Conservation (phyloP, 2,329 filamentous ascomycete species). For the Myriangium duriaei region DNA sequence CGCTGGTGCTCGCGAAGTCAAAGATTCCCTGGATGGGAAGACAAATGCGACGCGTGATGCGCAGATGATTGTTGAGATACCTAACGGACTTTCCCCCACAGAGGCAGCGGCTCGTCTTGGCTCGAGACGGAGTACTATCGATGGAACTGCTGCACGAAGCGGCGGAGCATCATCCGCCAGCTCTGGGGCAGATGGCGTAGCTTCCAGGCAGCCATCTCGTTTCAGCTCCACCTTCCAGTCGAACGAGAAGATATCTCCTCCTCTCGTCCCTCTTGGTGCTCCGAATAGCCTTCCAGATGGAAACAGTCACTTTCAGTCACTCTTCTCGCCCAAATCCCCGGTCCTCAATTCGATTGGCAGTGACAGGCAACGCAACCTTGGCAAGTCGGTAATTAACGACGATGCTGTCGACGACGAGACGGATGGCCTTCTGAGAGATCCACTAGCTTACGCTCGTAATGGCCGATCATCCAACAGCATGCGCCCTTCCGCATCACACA, state of each 20-base stretch:
- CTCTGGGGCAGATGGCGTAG: constrained; percentile 30
- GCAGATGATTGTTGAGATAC: constrained; percentile 46
- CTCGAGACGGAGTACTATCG: constrained; percentile 41
- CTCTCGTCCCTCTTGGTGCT: constrained; percentile 35
- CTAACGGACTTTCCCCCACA: constrained; percentile 21
- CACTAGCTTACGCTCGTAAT: constrained; percentile 62
- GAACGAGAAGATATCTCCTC: constrained; percentile 49
- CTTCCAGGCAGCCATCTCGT: constrained; percentile 41
- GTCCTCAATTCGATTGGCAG: constrained; percentile 58
- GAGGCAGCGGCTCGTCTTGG: constrained; percentile 14
- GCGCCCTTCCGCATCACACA: constrained; percentile 52
- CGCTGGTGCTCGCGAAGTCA: constrained; percentile 47
- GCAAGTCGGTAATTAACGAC: constrained; percentile 61
- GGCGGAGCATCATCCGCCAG: constrained; percentile 31
- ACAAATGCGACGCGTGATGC: constrained; percentile 48
- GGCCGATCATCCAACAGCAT: constrained; percentile 37
- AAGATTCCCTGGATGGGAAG: constrained; percentile 48
- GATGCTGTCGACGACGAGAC: constrained; percentile 60
- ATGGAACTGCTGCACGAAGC: constrained; percentile 32
- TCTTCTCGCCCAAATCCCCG: constrained; percentile 63
- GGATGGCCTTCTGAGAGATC: constrained; percentile 57
- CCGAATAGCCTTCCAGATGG: constrained; percentile 42
- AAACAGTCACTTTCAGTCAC: constrained; percentile 43
- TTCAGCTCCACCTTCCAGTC: constrained; percentile 52
- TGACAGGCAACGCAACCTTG: constrained; percentile 18